Percentiles rank a stretch among this genome's conserved stretches.
phyloP scores from a whole-genome alignment of 2,329 filamentous ascomycete species.

The Botrytis cinerea region DNA sequence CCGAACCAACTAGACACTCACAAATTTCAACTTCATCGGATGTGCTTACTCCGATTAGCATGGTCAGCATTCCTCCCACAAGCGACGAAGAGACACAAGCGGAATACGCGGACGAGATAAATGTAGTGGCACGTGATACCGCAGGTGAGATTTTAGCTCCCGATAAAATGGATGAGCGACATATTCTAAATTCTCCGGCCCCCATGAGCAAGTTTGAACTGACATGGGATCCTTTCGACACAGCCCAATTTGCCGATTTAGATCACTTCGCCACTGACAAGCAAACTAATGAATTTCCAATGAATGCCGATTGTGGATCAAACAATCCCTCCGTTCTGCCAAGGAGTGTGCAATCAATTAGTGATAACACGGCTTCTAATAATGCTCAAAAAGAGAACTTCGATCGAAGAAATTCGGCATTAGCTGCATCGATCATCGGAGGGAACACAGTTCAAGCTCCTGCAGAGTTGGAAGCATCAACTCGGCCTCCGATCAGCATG shows the following conservation, averaged over 20 bases:
- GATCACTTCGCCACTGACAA: slow-evolving; percentile 39
- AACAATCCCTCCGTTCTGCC: slow-evolving; percentile 7
- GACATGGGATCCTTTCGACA: slow-evolving; percentile 43
- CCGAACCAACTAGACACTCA: slow-evolving; percentile 16
- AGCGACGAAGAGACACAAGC: not conserved
- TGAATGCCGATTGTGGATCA: not conserved
- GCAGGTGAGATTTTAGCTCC: slow-evolving; percentile 28
- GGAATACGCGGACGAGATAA: slow-evolving; percentile 3
- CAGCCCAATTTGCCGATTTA: slow-evolving; percentile 45
- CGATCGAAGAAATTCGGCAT: no score
- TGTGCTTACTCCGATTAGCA: slow-evolving; percentile 10
- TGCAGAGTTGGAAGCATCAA: not conserved
- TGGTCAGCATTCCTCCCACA: slow-evolving; percentile 1
- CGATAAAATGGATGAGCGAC: slow-evolving; percentile 24
- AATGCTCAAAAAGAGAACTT: slow-evolving; percentile 30
- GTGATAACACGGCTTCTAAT: slow-evolving; percentile 33
- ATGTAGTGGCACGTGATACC: slow-evolving; percentile 22
- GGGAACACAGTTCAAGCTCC: not conserved
- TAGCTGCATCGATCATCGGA: slow-evolving; percentile 1
- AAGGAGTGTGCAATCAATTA: slow-evolving; percentile 33
- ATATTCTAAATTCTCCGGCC: slow-evolving; percentile 30
- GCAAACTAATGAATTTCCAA: slow-evolving; percentile 17
- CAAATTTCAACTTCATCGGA: slow-evolving; percentile 3
- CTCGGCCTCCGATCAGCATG: slow-evolving; percentile 25
- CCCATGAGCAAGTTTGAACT: slow-evolving; percentile 44